Evolutionary conservation across 2,329 filamentous ascomycete species (phyloP).

Genomic region (Xylariaceae sp.): DNA sequence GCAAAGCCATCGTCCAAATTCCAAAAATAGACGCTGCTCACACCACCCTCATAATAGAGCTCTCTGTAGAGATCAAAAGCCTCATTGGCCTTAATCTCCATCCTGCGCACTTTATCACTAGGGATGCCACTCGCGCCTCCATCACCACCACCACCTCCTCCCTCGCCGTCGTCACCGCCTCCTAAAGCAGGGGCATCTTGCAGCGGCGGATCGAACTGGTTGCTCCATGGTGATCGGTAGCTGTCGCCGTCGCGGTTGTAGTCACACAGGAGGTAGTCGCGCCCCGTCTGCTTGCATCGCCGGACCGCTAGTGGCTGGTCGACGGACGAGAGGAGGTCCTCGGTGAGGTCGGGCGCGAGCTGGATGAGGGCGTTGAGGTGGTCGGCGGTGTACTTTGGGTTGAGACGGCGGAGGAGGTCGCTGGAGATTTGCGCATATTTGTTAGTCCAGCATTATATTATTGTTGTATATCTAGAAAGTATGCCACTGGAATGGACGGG

Average conservation of each 20-base stretch:
- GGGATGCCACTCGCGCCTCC: slow-evolving; percentile 88
- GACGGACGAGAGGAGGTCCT: slow-evolving; percentile 96
- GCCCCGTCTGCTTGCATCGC: slow-evolving; percentile 81
- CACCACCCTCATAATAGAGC: slow-evolving; percentile 93
- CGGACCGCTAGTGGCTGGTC: slow-evolving; percentile 88
- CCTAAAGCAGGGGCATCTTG: slow-evolving; percentile 55
- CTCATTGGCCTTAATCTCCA: slow-evolving; percentile 92
- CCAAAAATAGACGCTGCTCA: slow-evolving; percentile 97
- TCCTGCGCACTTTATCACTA: slow-evolving; percentile 84
- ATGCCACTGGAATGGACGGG: no score
- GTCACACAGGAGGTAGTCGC: slow-evolving; percentile 97
- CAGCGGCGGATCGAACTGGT: slow-evolving; percentile 91
- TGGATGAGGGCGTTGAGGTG: slow-evolving; percentile 88
- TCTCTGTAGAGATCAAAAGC: slow-evolving; percentile 96
- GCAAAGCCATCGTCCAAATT: slow-evolving; percentile 97
- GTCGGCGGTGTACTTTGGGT: slow-evolving; percentile 83
- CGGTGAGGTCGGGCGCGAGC: slow-evolving; percentile 86
- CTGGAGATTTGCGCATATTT: slow-evolving; percentile 50
- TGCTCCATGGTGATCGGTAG: slow-evolving; percentile 98
- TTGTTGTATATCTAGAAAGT: no score
- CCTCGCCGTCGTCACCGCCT: slow-evolving; percentile 52
- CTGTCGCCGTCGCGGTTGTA: slow-evolving; percentile 99
- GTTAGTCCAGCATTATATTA: no score
- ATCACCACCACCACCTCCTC: no score
- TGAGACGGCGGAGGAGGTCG: slow-evolving; percentile 95